Evolutionary conservation across 2,329 filamentous ascomycete species (phyloP).

Genomic region (Cercospora zeina): DNA sequence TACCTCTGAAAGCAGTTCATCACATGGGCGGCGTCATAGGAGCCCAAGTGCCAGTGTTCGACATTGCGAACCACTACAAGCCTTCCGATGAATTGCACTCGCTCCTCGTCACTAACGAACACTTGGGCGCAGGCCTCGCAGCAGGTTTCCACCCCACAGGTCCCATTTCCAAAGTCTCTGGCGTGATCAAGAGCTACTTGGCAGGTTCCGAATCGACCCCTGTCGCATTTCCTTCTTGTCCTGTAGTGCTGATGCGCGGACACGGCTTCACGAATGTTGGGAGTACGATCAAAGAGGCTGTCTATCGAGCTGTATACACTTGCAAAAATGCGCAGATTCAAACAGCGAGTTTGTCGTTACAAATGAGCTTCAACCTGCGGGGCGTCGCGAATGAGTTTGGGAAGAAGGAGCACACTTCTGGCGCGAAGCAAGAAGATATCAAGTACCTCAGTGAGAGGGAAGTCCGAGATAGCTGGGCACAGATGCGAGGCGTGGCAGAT

Average conservation of each 20-base stretch:
- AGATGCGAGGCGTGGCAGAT: slow-evolving; percentile 37
- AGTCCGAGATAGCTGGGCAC: slow-evolving; percentile 45
- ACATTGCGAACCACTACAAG: slow-evolving; percentile 40
- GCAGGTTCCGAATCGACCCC: slow-evolving; percentile 28
- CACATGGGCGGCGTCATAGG: slow-evolving; percentile 48
- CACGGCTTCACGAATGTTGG: slow-evolving; percentile 51
- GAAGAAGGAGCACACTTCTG: slow-evolving; percentile 44
- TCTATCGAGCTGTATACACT: slow-evolving; percentile 50
- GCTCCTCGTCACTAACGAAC: slow-evolving; percentile 39
- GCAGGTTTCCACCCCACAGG: slow-evolving; percentile 36
- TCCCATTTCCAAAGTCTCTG: slow-evolving; percentile 33
- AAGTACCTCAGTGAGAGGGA: slow-evolving; percentile 48
- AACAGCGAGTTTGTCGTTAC: slow-evolving; percentile 42
- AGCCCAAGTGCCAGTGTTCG: slow-evolving; percentile 38
- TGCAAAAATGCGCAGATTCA: slow-evolving; percentile 45
- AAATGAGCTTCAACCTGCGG: slow-evolving; percentile 44
- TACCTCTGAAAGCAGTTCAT: slow-evolving; percentile 46
- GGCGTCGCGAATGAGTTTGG: slow-evolving; percentile 42
- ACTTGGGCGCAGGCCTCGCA: slow-evolving; percentile 41
- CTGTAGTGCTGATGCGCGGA: slow-evolving; percentile 44
- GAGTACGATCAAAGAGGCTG: slow-evolving; percentile 47
- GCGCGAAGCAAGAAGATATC: slow-evolving; percentile 46
- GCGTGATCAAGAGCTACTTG: slow-evolving; percentile 38
- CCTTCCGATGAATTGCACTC: slow-evolving; percentile 35
- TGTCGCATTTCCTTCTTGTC: slow-evolving; percentile 30